A percentile compares a stretch with the other conserved stretches of the same genome.
Conservation (phyloP, 75 land plant species). For the Pinus taeda region DNA sequence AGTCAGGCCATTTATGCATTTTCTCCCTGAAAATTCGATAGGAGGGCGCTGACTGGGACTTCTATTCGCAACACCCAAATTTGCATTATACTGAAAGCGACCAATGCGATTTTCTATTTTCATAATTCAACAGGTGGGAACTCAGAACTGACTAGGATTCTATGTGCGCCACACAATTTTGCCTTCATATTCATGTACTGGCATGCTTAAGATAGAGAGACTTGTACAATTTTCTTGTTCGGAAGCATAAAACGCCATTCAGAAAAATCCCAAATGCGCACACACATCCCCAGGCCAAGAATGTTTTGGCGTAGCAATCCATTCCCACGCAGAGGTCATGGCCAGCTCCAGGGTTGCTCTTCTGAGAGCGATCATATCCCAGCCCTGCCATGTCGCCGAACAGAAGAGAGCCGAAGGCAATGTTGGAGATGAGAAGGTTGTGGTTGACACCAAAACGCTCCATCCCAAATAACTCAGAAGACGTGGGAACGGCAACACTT, state of each 20-base stretch:
- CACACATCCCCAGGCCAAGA: slow-evolving; percentile 46
- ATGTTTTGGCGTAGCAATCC: slow-evolving; percentile 44
- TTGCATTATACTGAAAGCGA: too few relatives aligned
- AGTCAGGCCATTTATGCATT: too few relatives aligned
- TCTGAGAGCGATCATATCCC: slow-evolving; percentile 35
- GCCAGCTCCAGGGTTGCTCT: background rate
- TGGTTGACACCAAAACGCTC: slow-evolving; percentile 56
- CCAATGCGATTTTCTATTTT: too few relatives aligned
- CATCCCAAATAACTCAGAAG: slow-evolving; percentile 67
- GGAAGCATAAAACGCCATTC: slow-evolving; percentile 27
- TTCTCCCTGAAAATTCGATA: too few relatives aligned
- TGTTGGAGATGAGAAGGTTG: slow-evolving; percentile 70
- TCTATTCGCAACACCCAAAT: too few relatives aligned
- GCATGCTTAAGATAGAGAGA: background rate
- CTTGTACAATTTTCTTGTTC: slow-evolving; percentile 23
- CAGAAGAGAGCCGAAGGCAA: slow-evolving; percentile 60
- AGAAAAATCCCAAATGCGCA: slow-evolving; percentile 30
- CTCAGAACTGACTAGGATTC: too few relatives aligned
- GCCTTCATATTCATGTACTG: background rate
- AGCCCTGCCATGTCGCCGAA: slow-evolving; percentile 61
- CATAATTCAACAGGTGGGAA: too few relatives aligned
- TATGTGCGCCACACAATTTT: too few relatives aligned
- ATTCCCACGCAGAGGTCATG: slow-evolving; percentile 41
- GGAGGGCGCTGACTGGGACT: too few relatives aligned
- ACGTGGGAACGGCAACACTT: slow-evolving; percentile 57